These are phyloP conservation scores for Pseudozyma hubeiensis DNA, from an alignment of 1,284 basidiomycete species.

Conservation along the genomic window DNA sequence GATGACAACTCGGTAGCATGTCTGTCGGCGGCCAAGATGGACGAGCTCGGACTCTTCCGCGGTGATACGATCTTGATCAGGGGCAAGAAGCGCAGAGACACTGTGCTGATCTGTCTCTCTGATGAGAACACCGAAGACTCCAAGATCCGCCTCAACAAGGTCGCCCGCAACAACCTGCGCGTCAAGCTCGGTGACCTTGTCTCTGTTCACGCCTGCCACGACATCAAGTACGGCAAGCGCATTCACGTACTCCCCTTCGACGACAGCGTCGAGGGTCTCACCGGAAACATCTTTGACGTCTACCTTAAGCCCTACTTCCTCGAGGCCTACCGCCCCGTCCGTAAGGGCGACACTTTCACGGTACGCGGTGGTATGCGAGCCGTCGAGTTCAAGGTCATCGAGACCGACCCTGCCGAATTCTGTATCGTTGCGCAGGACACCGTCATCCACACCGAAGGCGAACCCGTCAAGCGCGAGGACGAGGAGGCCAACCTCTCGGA, in stretches of 20 bases:
- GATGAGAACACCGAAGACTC: conserved; percentile 97
- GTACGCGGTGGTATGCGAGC: conserved; percentile 81
- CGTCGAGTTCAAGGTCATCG: conserved; percentile 98
- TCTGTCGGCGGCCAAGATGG: conserved; percentile 96
- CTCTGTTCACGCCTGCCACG: conserved; percentile 92
- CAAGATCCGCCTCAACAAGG: conserved; percentile 97
- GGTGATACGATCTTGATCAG: conserved; percentile 77
- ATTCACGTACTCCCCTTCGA: conserved; percentile 97
- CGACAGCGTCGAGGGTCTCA: conserved; percentile 95
- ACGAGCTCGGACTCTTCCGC: conserved; percentile 89
- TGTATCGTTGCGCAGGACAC: conserved; percentile 98
- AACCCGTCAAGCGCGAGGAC: conserved; percentile 97
- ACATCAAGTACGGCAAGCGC: conserved; percentile 99
- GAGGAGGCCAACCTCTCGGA: conserved; percentile 96
- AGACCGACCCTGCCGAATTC: conserved; percentile 89
- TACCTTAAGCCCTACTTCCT: conserved; percentile 99
- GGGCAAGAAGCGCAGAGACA: conserved; percentile 92
- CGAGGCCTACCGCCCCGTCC: conserved; percentile 94
- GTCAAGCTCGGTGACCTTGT: conserved; percentile 97
- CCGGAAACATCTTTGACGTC: conserved; percentile 98
- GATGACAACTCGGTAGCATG: conserved; percentile 80
- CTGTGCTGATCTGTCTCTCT: conserved; percentile 91
- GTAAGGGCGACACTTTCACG: conserved; percentile 98
- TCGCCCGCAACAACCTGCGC: conserved; percentile 96
- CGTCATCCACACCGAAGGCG: conserved; percentile 96